Conservation (phyloP, 1,284 basidiomycete species). For the Schizopora paradoxa region DNA sequence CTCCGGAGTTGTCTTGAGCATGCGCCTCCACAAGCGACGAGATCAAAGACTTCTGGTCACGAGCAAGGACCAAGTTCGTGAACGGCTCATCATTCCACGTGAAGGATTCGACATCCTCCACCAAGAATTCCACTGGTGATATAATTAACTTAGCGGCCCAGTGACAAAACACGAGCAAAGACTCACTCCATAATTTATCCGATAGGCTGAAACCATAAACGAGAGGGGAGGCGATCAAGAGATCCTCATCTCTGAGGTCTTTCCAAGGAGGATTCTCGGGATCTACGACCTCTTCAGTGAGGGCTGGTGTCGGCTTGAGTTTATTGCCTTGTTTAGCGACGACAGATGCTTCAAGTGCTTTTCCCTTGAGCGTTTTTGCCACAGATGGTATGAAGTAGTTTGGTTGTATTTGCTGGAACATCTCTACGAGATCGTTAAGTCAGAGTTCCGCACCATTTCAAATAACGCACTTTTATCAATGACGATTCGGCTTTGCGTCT, state of each 20-base stretch:
- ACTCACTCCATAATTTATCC: conserved; percentile 55
- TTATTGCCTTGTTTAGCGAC: neutral
- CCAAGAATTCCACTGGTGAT: conserved; percentile 55
- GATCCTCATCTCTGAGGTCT: conserved; percentile 41
- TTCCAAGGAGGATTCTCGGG: no score
- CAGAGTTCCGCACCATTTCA: neutral
- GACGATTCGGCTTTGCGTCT: conserved; percentile 40
- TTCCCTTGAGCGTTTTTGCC: conserved; percentile 6
- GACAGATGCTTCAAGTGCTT: conserved; percentile 9
- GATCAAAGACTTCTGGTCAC: conserved; percentile 45
- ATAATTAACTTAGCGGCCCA: conserved; percentile 1
- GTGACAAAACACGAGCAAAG: neutral
- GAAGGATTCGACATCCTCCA: conserved; percentile 44
- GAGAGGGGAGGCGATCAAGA: conserved; percentile 49
- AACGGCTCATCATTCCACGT: conserved; percentile 56
- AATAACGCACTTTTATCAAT: conserved; percentile 43
- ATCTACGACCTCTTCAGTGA: conserved; percentile 30
- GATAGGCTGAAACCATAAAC: conserved; percentile 54
- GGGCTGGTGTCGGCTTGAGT: conserved; percentile 15
- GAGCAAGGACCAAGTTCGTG: conserved; percentile 48
- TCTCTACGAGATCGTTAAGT: neutral
- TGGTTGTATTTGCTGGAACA: conserved; percentile 45
- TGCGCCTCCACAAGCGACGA: conserved; percentile 55
- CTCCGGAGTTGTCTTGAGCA: conserved; percentile 36
- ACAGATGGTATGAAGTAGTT: conserved; percentile 38